phyloP scores from a whole-genome alignment of 164 flowering plant genomes.

The Sedum album region DNA sequence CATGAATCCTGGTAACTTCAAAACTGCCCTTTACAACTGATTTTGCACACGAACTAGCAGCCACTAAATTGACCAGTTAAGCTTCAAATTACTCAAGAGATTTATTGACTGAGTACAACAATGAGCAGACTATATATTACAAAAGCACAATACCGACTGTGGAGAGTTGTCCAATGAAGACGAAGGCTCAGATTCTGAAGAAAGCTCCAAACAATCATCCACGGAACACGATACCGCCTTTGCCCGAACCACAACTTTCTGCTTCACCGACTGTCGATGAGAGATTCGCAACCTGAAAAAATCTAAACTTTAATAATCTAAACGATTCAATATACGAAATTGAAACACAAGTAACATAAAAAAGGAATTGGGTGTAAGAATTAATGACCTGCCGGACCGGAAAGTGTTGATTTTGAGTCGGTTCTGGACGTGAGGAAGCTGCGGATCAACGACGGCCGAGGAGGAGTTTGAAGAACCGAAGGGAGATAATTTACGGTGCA shows the following conservation, averaged over 20 bases:
- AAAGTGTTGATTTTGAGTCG: not conserved
- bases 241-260: conserved; percentile 8
- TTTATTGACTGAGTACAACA: conserved; percentile 9
- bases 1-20: not conserved
- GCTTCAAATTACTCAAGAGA: not conserved
- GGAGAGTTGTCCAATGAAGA: conserved; percentile 1
- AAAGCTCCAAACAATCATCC: conserved; percentile 12
- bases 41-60: not conserved
- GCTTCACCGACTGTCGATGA: not conserved
- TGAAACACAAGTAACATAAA: not conserved
- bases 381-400: not conserved
- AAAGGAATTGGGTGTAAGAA: not conserved
- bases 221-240: conserved; percentile 13
- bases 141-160: not conserved
- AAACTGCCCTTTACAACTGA: not conserved
- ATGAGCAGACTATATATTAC: not conserved
- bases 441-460: not conserved
- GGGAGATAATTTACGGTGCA: not conserved
- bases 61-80: not conserved
- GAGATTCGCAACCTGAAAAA: conserved; percentile 17
- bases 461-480: not conserved
- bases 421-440: not conserved
- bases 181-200: conserved; percentile 15
- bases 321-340: not conserved
- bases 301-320: not conserved